These are phyloP conservation scores for Quercus parvula DNA, from an alignment of 306 rosid genomes.

Conservation along the genomic window DNA sequence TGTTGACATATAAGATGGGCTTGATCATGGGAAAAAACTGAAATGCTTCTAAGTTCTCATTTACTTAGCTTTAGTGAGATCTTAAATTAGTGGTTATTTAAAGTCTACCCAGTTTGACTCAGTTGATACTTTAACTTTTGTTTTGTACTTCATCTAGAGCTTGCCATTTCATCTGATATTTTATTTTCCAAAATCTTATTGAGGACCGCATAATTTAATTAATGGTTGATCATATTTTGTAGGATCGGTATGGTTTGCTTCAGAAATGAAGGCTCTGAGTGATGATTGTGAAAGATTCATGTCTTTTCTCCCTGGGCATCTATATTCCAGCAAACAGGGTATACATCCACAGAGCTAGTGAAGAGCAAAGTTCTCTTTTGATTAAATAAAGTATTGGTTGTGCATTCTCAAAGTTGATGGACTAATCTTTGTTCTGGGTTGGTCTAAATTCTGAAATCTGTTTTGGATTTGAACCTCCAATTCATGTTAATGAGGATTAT, in stretches of 20 bases:
- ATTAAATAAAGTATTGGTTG: background rate
- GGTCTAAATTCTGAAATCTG: background rate
- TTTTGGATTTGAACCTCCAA: background rate
- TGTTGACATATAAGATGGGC: background rate
- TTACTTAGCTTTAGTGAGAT: background rate
- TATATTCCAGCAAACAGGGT: conserved; percentile 95
- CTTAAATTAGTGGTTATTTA: background rate
- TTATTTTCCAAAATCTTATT: background rate
- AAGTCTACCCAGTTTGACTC: background rate
- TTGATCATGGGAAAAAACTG: background rate
- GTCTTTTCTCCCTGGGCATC: conserved; percentile 91
- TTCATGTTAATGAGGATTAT: background rate
- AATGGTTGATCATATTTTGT: conserved; percentile 27
- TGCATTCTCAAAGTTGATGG: background rate
- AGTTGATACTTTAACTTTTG: background rate
- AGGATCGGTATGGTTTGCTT: conserved; percentile 98
- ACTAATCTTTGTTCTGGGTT: background rate
- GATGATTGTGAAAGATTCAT: conserved; percentile 94
- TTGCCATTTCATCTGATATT: background rate
- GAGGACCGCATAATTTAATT: background rate
- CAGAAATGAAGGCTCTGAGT: conserved; percentile 97
- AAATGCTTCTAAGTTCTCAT: background rate
- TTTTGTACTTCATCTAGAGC: background rate
- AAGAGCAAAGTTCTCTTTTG: background rate
- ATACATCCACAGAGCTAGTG: conserved; percentile 7